Conservation (phyloP, 1,284 basidiomycete genomes). For the Ustilago curta region DNA sequence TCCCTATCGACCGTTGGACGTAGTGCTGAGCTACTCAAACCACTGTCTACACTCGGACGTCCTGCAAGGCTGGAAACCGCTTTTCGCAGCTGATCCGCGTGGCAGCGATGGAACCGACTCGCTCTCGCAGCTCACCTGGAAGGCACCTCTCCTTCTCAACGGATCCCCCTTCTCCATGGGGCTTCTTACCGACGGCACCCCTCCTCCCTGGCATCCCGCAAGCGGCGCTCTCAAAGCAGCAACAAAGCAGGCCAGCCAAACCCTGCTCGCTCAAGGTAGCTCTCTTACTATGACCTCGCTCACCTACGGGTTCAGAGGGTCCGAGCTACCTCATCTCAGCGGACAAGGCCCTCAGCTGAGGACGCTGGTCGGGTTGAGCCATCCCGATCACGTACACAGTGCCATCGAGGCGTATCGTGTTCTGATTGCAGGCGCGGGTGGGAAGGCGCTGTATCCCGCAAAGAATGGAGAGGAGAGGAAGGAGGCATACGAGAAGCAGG, state of each 20-base stretch:
- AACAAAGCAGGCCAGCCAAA: slow-evolving; percentile 38
- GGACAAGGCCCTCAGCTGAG: slow-evolving; percentile 39
- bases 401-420: slow-evolving; percentile 60
- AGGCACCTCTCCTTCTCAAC: slow-evolving; percentile 76
- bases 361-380: slow-evolving; percentile 65
- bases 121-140: slow-evolving; percentile 41
- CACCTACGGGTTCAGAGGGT: slow-evolving; percentile 57
- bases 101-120: slow-evolving; percentile 2
- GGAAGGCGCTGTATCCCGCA: slow-evolving; percentile 13
- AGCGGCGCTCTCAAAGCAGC: slow-evolving; percentile 73
- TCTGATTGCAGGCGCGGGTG: slow-evolving; percentile 34
- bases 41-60: slow-evolving; percentile 65
- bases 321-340: slow-evolving; percentile 25
- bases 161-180: slow-evolving; percentile 95
- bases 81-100: slow-evolving; percentile 50
- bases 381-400: slow-evolving; percentile 64
- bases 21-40: slow-evolving; percentile 65
- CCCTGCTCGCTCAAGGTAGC: slow-evolving; percentile 31
- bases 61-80: slow-evolving; percentile 49
- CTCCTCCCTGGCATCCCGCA: slow-evolving; percentile 89
- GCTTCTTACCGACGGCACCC: slow-evolving; percentile 77
- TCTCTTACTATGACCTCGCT: slow-evolving; percentile 59
- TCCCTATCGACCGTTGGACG: slow-evolving; percentile 68
- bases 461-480: slow-evolving; percentile 5
- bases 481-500: slow-evolving; percentile 31